Base-by-base conservation (phyloP, 2,329 filamentous ascomycete species). In the Claviceps pazoutovae region DNA sequence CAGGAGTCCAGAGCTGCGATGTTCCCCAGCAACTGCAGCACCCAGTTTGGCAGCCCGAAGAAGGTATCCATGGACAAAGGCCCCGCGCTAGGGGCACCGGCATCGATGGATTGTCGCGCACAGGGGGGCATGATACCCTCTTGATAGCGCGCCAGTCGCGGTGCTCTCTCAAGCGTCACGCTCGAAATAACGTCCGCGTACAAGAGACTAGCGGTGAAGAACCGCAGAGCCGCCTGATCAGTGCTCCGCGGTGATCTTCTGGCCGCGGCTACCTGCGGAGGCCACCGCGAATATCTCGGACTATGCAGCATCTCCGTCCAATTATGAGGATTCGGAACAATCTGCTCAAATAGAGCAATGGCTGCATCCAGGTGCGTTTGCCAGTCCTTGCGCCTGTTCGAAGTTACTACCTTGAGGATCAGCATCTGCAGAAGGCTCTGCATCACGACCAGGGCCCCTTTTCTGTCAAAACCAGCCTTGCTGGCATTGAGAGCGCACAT, bases 41-140 rank as follows among this genome's bases (percentile, higher is more conserved):
- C 72, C 75, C 76, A 79, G 60, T 81, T 82, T 45, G 76, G 66
- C 54, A 78, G 69, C 2, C 80, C 79, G 42, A 77, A 63, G 48
- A 78, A 73, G 36, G 74, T 70, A 48, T 75, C 71, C 51, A 82
- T 66, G 49, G 67, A 65, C 41, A 74, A 62, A 1, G 62, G 63
- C 0, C 63, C 61, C 1, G 60, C 58, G 11, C 57, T 52, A 11
- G 57, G 56, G 9, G 60, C 55, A 34, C 58, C 55, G 5, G 52
- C 42, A 16, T 55, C 54, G 23, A 53, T 54, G n/a, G 54, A 49
- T 2, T 56, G 36, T 2, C 55, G 51, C 14, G 58, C 55, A 44
- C 60, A 65, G 13, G 62, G 59, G 7, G 66, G 63, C 21, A 76
- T 68, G 26, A 72, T 59, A 38, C 58, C 54, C 44, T 59, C 57